Conservation (phyloP, 2,329 filamentous ascomycete genomes). For the Trichoderma sp. region DNA sequence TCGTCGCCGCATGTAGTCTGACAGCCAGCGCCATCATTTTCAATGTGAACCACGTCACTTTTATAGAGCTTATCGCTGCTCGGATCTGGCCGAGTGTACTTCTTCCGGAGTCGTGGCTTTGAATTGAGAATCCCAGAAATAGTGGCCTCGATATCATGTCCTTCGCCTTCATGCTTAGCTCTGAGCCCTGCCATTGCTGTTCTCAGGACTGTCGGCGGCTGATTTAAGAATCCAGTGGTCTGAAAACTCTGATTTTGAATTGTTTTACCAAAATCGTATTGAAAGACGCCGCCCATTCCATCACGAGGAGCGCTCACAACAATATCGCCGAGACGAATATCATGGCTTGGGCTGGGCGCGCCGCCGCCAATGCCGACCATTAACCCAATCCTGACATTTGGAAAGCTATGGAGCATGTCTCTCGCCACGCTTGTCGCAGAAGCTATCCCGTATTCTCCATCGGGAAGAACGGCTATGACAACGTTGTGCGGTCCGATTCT, state of each 20-base stretch:
- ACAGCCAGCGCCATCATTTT: background rate
- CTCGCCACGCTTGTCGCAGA: background rate
- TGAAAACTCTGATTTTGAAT: background rate
- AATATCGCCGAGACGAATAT: background rate
- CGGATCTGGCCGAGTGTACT: background rate
- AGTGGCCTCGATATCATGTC: background rate
- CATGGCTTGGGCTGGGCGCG: background rate
- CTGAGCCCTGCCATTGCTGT: background rate
- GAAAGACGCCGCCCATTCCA: background rate
- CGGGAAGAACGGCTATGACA: background rate
- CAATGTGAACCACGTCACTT: background rate
- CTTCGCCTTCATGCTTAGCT: background rate
- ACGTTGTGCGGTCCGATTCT: background rate
- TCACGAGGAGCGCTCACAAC: background rate
- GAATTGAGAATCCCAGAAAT: background rate
- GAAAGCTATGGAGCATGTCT: background rate
- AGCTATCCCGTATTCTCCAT: background rate
- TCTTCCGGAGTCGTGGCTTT: background rate
- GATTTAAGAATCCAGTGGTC: background rate
- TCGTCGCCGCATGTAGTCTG: background rate
- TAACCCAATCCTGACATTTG: background rate
- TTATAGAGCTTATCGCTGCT: background rate
- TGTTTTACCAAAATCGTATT: background rate
- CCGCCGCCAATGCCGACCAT: background rate
- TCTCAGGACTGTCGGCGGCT: background rate